phyloP scores from a whole-genome alignment of 2,329 filamentous ascomycete genomes.

The Cercospora sp. region DNA sequence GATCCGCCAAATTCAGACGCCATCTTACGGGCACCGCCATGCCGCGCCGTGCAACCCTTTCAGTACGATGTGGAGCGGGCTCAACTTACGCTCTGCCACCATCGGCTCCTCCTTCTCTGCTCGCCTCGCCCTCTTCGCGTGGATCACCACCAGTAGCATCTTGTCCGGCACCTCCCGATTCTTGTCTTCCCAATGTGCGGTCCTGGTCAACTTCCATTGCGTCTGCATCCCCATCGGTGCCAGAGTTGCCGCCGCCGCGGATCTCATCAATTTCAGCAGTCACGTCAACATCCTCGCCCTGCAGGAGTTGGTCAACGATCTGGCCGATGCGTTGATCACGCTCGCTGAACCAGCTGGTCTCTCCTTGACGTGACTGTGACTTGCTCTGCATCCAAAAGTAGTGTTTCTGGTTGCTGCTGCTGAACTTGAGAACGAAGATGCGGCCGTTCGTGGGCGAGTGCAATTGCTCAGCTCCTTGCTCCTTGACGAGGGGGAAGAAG shows the following conservation, averaged over 20 bases:
- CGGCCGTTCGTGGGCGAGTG: conserved; percentile 75
- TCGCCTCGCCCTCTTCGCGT: conserved; percentile 82
- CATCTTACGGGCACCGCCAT: conserved; percentile 1
- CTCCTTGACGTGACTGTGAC: conserved; percentile 69
- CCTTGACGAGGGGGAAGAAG: conserved; percentile 64
- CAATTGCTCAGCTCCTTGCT: conserved; percentile 56
- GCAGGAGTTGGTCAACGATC: conserved; percentile 79
- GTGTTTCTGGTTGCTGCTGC: conserved; percentile 84
- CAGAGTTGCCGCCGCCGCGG: conserved; percentile 63
- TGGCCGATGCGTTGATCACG: conserved; percentile 85
- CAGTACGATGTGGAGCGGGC: not conserved
- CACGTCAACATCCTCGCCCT: conserved; percentile 86
- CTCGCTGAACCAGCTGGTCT: conserved; percentile 77
- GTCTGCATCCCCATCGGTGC: conserved; percentile 52
- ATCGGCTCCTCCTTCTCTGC: conserved; percentile 91
- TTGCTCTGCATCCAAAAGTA: conserved; percentile 97
- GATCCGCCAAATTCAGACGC: not conserved
- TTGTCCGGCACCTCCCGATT: conserved; percentile 77
- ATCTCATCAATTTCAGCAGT: conserved; percentile 64
- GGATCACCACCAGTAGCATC: conserved; percentile 90
- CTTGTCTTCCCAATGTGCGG: conserved; percentile 65
- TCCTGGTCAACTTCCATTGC: conserved; percentile 68
- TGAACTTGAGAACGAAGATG: conserved; percentile 91
- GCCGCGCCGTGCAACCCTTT: not conserved
- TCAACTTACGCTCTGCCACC: conserved; percentile 98